Percentiles rank a stretch among this genome's conserved stretches.
phyloP scores from a whole-genome alignment of 2,329 filamentous ascomycete species.

The Aureobasidium uvarum region DNA sequence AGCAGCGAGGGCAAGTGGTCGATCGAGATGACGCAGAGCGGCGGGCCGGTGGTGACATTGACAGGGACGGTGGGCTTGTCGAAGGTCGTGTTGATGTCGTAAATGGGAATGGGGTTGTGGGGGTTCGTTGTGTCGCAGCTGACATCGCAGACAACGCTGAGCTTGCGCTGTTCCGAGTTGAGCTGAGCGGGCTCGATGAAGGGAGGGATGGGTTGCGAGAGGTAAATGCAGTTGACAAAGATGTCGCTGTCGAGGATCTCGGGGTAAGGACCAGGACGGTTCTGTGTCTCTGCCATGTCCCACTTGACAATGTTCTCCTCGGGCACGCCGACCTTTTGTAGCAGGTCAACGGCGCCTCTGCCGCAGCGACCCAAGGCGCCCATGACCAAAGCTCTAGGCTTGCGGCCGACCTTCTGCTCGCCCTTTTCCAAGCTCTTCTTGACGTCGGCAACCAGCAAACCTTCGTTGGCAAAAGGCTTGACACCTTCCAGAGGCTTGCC shows the following conservation, averaged over 20 bases:
- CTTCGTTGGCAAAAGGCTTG: slow-evolving; percentile 70
- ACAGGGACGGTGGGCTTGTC: slow-evolving; percentile 81
- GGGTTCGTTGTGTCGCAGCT: slow-evolving; percentile 71
- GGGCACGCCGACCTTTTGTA: slow-evolving; percentile 69
- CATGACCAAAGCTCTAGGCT: slow-evolving; percentile 77
- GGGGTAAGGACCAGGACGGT: slow-evolving; percentile 50
- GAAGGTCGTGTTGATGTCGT: slow-evolving; percentile 82
- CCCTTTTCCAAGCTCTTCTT: slow-evolving; percentile 68
- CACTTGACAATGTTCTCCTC: slow-evolving; percentile 67
- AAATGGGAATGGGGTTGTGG: slow-evolving; percentile 75
- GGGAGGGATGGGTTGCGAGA: slow-evolving; percentile 72
- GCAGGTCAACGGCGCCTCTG: slow-evolving; percentile 77
- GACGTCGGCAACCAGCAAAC: slow-evolving; percentile 68
- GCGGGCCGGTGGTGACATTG: slow-evolving; percentile 57
- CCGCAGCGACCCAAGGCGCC: slow-evolving; percentile 77
- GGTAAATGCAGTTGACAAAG: slow-evolving; percentile 83
- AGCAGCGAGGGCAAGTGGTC: slow-evolving; percentile 82
- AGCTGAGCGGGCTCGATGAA: slow-evolving; percentile 75
- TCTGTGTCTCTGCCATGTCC: slow-evolving; percentile 78
- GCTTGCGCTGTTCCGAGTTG: slow-evolving; percentile 64
- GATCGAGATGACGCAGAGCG: slow-evolving; percentile 79
- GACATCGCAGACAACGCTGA: slow-evolving; percentile 71
- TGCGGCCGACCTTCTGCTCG: slow-evolving; percentile 63
- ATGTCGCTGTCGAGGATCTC: slow-evolving; percentile 46
- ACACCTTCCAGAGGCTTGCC: slow-evolving; percentile 65